Evolutionary conservation across 2,329 filamentous ascomycete species (phyloP).

Genomic region (Fusarium buharicum): DNA sequence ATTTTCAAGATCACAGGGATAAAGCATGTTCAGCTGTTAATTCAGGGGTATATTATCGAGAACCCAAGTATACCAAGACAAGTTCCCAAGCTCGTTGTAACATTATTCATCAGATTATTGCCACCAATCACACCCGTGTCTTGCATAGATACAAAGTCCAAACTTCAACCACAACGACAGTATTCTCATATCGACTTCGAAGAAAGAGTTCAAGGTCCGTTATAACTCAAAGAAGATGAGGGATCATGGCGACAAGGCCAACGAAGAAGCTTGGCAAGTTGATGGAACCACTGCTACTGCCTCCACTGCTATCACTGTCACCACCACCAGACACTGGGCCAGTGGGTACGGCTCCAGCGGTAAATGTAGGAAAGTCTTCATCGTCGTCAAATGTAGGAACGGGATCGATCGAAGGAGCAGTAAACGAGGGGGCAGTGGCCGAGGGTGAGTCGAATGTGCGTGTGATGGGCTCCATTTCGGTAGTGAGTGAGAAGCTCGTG

Average conservation of each 20-base stretch:
- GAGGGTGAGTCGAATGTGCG: constrained; percentile 17
- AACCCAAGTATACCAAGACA: not conserved
- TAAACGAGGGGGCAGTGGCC: constrained; percentile 14
- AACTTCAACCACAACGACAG: not conserved
- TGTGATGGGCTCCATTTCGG: constrained; percentile 7
- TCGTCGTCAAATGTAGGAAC: constrained; percentile 19
- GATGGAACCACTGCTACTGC: constrained; percentile 26
- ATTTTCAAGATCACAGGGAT: no score
- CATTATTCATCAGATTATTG: constrained; percentile 21
- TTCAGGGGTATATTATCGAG: constrained; percentile 26
- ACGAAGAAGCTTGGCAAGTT: constrained; percentile 37
- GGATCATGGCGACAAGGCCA: constrained; percentile 41
- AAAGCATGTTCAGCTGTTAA: not conserved
- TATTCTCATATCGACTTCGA: no score
- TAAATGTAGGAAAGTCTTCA: constrained; percentile 9
- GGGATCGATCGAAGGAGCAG: constrained; percentile 31
- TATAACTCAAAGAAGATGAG: constrained; percentile 41
- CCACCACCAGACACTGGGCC: constrained; percentile 33
- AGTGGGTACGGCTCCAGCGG: constrained; percentile 18
- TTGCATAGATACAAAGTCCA: not conserved
- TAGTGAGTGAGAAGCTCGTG: constrained; percentile 14
- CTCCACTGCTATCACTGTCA: constrained; percentile 6
- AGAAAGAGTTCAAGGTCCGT: not conserved
- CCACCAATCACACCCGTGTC: not conserved
- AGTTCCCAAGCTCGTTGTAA: not conserved